Evolutionary conservation across 2,329 filamentous ascomycete genomes (phyloP), one percentile per base, ranked within the genome.

Genomic region (Ascochyta pisi): DNA sequence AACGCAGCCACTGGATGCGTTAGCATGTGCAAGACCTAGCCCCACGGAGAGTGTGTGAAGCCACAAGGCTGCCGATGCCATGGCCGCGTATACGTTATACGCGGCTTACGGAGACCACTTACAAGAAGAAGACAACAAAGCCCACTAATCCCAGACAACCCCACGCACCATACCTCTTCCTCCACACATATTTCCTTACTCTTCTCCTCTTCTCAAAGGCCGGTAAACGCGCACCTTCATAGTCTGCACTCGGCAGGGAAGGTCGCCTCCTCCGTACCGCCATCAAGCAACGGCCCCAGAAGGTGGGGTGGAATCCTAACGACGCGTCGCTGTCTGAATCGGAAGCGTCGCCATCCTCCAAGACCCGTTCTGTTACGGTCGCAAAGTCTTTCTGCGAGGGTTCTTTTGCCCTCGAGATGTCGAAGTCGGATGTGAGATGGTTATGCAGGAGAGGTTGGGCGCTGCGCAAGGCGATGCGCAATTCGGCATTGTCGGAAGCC

Each of bases 1-100:
- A 23, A 79, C 60, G 6, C 78, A 54, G 34, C 79, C 78, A 63
- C 78, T 81, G 46, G 22, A n/a, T 50, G 12, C 37, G 57, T 66
- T 54, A 69, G 62, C 38, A 22, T 31, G 40, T 37, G 19, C 10
- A 22, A 31, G 29, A 13, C 50, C 37, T 26, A 43, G 13, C 37
- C 35, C 45, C 46, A 34, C 34, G 31, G 38, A 34, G 22, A 27
- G 27, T 50, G 42, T 44, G 26, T 19, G 16, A 23, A 46, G 46
- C 37, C 29, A 42, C 46, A 50, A 42, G 41, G 29, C 41, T 41
- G 46, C 6, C 7, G 41, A 22, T 40, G 52, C 35, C 40, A 35
- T 46, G 53, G 46, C 45, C 34, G 46, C 40, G 52, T 45, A 50
- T 24, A 41, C 15, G 9, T 29, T 37, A 34, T 26, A 34, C 42